Conservation (phyloP, 1,284 basidiomycete species). For the Cystobasidium slooffiae region DNA sequence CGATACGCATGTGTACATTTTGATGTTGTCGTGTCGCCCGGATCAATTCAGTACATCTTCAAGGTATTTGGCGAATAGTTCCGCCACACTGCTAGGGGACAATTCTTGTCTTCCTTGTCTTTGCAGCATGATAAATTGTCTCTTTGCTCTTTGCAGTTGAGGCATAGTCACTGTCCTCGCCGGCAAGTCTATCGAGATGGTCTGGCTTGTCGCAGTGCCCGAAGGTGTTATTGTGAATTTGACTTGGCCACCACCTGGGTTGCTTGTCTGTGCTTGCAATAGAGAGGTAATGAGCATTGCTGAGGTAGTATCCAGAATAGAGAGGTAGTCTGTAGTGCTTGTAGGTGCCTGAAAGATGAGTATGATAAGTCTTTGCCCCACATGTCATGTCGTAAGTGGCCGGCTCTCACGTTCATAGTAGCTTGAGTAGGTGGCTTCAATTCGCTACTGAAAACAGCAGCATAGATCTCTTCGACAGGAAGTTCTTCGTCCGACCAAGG, state of each 20-base stretch:
- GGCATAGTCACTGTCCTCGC: slow-evolving; percentile 73
- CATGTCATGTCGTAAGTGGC: neutral
- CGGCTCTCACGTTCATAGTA: slow-evolving; percentile 68
- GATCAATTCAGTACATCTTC: slow-evolving; percentile 28
- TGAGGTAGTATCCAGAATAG: slow-evolving; percentile 54
- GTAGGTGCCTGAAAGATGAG: slow-evolving; percentile 48
- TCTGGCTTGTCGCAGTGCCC: slow-evolving; percentile 51
- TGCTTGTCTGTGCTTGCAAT: slow-evolving; percentile 46
- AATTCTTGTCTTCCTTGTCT: slow-evolving; percentile 78
- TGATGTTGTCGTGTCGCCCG: neutral
- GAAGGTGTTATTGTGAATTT: slow-evolving; percentile 44
- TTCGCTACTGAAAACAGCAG: slow-evolving; percentile 73
- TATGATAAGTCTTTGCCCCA: neutral
- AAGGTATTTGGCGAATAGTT: slow-evolving; percentile 78
- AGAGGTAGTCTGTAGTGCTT: slow-evolving; percentile 58
- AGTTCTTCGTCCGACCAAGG: slow-evolving; percentile 73
- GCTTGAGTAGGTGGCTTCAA: slow-evolving; percentile 84
- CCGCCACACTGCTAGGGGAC: slow-evolving; percentile 71
- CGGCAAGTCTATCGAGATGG: slow-evolving; percentile 66
- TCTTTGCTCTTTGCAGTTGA: slow-evolving; percentile 81
- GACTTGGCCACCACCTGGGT: slow-evolving; percentile 35
- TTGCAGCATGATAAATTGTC: slow-evolving; percentile 84
- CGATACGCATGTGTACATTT: neutral
- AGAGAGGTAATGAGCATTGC: slow-evolving; percentile 51
- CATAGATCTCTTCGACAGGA: slow-evolving; percentile 76